These are phyloP conservation scores for Acorus gramineus DNA, from an alignment of 106 monocot genomes.

Conservation along the genomic window DNA sequence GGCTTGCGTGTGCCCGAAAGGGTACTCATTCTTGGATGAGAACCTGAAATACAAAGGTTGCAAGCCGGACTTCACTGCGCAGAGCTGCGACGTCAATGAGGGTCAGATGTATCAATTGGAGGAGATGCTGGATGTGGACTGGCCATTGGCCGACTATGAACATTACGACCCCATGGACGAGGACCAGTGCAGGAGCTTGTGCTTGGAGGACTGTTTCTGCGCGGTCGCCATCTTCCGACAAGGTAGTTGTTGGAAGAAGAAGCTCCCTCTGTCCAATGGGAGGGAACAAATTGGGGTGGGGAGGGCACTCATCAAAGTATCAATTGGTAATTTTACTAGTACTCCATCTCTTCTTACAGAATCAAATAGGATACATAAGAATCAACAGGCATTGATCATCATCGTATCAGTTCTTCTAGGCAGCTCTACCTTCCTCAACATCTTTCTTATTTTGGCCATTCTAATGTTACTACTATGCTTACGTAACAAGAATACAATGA, in stretches of 20 bases:
- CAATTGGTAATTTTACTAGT: no score
- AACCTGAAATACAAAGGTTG: neutral
- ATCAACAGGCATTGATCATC: no score
- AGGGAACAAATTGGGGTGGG: neutral
- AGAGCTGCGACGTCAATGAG: conserved; percentile 13
- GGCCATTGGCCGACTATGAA: conserved; percentile 7
- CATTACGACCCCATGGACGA: neutral
- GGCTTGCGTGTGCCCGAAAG: conserved; percentile 12
- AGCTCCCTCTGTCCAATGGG: conserved; percentile 10
- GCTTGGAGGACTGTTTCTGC: conserved; percentile 11
- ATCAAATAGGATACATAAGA: no score
- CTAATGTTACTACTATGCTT: no score
- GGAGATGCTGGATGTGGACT: neutral
- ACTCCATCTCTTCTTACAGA: no score
- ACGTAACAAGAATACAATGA: no score
- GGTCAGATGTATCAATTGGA: neutral
- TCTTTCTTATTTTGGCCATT: no score
- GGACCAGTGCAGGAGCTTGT: conserved; percentile 14
- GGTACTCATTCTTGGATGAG: conserved; percentile 18
- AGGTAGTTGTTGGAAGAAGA: conserved; percentile 16
- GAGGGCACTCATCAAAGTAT: conserved; percentile 5
- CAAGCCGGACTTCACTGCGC: conserved; percentile 1
- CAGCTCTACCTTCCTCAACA: no score
- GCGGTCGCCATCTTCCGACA: conserved; percentile 6
- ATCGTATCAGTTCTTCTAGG: no score